phyloP scores from a whole-genome alignment of 331 rosid species.

The Phaseolus coccineus region DNA sequence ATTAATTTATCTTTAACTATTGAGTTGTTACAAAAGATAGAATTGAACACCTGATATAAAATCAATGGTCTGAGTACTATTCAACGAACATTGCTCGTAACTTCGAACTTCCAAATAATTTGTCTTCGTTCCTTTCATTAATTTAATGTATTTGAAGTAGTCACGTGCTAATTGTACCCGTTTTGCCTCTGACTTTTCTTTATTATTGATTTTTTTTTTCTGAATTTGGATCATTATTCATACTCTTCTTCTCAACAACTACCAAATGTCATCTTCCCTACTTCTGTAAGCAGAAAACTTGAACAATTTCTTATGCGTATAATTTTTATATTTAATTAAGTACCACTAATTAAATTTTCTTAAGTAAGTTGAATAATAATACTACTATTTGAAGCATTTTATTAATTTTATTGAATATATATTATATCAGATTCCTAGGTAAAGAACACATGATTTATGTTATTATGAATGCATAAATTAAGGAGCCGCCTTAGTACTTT shows the following conservation, averaged over 20 bases:
- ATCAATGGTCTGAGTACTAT: neutral
- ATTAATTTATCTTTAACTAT: too few relatives aligned
- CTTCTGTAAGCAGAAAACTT: neutral
- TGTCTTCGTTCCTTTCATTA: neutral
- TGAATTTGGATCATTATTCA: neutral
- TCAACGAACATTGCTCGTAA: neutral
- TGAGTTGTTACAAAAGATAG: too few relatives aligned
- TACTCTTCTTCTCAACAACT: neutral
- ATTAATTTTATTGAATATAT: neutral
- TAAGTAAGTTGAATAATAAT: neutral
- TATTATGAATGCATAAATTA: neutral
- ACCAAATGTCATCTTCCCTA: neutral
- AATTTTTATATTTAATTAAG: neutral
- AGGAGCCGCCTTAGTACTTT: constrained; percentile 3
- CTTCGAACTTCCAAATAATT: neutral
- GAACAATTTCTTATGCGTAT: neutral
- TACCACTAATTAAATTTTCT: neutral
- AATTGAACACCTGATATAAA: neutral
- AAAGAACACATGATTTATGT: neutral
- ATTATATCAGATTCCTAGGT: neutral
- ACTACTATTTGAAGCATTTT: neutral
- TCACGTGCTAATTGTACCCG: neutral
- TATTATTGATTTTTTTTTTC: neutral
- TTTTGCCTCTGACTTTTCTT: neutral
- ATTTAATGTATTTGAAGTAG: neutral